Base-by-base conservation (phyloP, 2,329 filamentous ascomycete species). In the Venturia nashicola region DNA sequence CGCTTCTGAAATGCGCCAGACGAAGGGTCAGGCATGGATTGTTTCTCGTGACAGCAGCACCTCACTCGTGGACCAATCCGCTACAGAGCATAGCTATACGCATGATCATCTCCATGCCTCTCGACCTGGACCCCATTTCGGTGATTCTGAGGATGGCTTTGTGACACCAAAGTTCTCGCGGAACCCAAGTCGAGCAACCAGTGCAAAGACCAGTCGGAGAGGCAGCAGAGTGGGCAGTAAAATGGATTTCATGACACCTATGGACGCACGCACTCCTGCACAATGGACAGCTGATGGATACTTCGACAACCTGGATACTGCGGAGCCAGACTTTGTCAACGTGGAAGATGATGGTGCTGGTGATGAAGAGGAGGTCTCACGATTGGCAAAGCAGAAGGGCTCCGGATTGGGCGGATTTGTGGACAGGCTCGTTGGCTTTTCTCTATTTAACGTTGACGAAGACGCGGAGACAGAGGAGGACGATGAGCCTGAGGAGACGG, bases 21-120 rank as follows among this genome's bases (percentile, higher is more conserved):
- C 79, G 65, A 86, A 86, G 68, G 84, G 84, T n/a, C 83, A 86
- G 69, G 80, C 79, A 64, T 86, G 83, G 83, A 76, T 86, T 3
- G 75, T 77, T 2, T 79, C 83, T 61, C 76, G 82, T 34, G 80
- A 82, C 66, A 83, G 79, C 66, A 80, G 79, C 0, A 85, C 83
- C 0, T 81, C 78, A 57, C 74, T 85, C 2, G 77, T 79, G 8
- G 67, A 72, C 43, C 32, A 42, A 62, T 39, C 42, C 34, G 42
- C 32, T 14, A 39, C 14, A 34, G 68, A 70, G 46, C 65, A 64
- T 62, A 66, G 42, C 18, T 57, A 57, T 7, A 57, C 51, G 51
- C 51, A 57, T n/a, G 51, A 57, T 27, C 51, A 57, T 23, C 51
- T 57, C n/a, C 36, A 36, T 7, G 36, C 16, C 3, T 9, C 32